A percentile compares a stretch with the other conserved stretches of the same genome.
Conservation (phyloP, 805 yeast genomes). For the Zygotorulaspora danielsina region DNA sequence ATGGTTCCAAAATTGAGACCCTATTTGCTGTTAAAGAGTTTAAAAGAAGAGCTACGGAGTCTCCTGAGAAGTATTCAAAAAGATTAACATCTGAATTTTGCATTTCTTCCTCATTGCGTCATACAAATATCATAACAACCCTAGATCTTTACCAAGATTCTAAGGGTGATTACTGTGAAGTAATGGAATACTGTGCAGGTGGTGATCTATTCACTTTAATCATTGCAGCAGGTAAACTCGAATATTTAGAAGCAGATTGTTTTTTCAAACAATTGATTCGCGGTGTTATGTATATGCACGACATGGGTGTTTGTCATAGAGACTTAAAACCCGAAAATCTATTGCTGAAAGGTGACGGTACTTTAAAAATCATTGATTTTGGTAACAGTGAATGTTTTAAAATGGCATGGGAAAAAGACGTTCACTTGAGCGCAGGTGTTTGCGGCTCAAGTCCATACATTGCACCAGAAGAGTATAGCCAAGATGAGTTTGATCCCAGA, state of each 20-base stretch:
- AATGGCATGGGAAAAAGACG: conserved; percentile 76
- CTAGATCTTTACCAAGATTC: conserved; percentile 75
- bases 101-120: conserved; percentile 72
- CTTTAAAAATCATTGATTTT: conserved; percentile 79
- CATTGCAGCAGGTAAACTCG: conserved; percentile 71
- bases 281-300: conserved; percentile 86
- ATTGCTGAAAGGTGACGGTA: conserved; percentile 66
- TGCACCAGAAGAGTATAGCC: conserved; percentile 78
- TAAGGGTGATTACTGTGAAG: conserved; percentile 78
- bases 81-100: conserved; percentile 79
- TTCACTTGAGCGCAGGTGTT: conserved; percentile 68
- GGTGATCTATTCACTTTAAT: conserved; percentile 76
- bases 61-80: conserved; percentile 61
- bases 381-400: conserved; percentile 80
- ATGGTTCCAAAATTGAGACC: conserved; percentile 39
- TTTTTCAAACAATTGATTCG: conserved; percentile 79
- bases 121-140: conserved; percentile 71
- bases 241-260: conserved; percentile 83
- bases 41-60: conserved; percentile 55
- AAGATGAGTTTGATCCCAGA: conserved; percentile 71
- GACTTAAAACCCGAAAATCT: conserved; percentile 95
- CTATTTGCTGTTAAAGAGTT: conserved; percentile 88
- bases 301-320: conserved; percentile 85
- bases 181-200: conserved; percentile 80
- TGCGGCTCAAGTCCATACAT: conserved; percentile 88